Evolutionary conservation across 805 yeast genomes (phyloP).

Genomic region (Martiniozyma abietophila): DNA sequence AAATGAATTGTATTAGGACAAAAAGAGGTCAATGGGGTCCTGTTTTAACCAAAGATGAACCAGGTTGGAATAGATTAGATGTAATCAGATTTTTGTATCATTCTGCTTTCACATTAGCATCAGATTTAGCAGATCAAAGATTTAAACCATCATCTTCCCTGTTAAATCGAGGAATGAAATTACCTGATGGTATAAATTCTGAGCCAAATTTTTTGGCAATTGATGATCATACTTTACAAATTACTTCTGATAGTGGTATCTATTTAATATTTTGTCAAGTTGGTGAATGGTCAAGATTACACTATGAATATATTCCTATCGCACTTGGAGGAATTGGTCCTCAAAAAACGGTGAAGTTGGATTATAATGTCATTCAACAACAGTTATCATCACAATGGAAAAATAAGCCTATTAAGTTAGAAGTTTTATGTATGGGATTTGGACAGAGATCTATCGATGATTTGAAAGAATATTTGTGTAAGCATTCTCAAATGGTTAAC

Average conservation of each 20-base stretch:
- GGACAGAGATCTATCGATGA: conserved; percentile 46
- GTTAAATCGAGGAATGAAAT: conserved; percentile 24
- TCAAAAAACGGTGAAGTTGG: conserved; percentile 40
- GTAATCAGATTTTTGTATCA: conserved; percentile 69
- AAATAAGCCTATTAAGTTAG: conserved; percentile 36
- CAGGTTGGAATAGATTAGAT: conserved; percentile 85
- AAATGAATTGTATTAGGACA: conserved; percentile 47
- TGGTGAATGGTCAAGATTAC: conserved; percentile 51
- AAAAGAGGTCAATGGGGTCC: conserved; percentile 39
- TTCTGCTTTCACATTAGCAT: conserved; percentile 66
- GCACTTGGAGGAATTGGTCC: conserved; percentile 54
- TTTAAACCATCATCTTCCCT: conserved; percentile 28
- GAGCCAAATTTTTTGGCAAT: conserved; percentile 40
- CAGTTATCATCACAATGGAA: conserved; percentile 27
- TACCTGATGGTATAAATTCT: conserved; percentile 24
- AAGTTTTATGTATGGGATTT: conserved; percentile 51
- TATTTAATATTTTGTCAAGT: conserved; percentile 64
- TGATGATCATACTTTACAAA: conserved; percentile 34
- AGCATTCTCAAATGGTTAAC: conserved; percentile 14
- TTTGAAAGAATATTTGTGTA: conserved; percentile 29
- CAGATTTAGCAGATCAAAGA: conserved; percentile 39
- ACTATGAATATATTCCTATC: conserved; percentile 51
- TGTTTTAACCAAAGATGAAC: conserved; percentile 51
- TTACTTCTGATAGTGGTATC: conserved; percentile 56
- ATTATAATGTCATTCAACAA: conserved; percentile 36